Evolutionary conservation across 306 rosid species (phyloP).

Genomic region (Vicia villosa): DNA sequence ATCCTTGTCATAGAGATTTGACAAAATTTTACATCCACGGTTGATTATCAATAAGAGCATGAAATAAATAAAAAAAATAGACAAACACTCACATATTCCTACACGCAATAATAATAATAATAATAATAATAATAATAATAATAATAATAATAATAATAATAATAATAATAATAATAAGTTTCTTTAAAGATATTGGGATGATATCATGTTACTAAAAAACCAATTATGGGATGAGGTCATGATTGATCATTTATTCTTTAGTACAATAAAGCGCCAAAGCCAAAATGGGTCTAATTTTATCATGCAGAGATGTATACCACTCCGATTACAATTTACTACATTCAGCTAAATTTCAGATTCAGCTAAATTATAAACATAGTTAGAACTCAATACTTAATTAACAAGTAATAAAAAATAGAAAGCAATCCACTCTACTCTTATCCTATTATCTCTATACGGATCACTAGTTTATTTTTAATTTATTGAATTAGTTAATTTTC

Average conservation of each 20-base stretch:
- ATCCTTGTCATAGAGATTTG: no score
- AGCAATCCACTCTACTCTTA: slow-evolving; percentile 34
- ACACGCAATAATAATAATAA: no score
- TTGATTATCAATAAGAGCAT: no score
- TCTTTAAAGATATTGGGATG: slow-evolving; percentile 1
- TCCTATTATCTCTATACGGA: background rate
- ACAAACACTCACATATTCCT: no score
- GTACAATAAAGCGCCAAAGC: slow-evolving; percentile 26
- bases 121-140: no score
- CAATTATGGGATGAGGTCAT: slow-evolving; percentile 23
- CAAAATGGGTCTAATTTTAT: slow-evolving; percentile 18
- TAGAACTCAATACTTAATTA: slow-evolving; percentile 10
- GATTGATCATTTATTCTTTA: slow-evolving; percentile 12
- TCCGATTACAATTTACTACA: slow-evolving; percentile 24
- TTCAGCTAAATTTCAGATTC: slow-evolving; percentile 12
- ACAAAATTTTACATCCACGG: no score
- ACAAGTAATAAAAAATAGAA: slow-evolving; percentile 23
- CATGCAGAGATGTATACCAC: slow-evolving; percentile 20
- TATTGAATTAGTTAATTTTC: slow-evolving; percentile 15
- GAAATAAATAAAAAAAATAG: no score
- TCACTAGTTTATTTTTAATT: background rate
- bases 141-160: slow-evolving; percentile 8
- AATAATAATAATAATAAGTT: background rate
- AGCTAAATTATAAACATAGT: background rate
- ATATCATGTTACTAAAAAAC: slow-evolving; percentile 11